phyloP scores from a whole-genome alignment of 1,284 basidiomycete species.

The Heimioporus punctisporus region DNA sequence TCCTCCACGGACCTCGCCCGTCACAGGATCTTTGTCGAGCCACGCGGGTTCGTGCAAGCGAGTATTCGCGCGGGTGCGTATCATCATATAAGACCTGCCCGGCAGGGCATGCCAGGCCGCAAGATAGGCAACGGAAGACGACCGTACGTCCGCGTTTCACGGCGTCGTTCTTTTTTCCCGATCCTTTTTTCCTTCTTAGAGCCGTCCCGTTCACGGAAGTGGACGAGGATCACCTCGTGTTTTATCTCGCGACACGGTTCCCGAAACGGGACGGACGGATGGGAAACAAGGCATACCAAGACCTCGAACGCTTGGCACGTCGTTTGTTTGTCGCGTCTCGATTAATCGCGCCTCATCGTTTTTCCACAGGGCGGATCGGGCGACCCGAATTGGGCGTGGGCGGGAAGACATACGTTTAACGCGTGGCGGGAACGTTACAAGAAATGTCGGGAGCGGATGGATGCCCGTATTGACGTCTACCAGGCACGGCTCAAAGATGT shows the following conservation, averaged over 20 bases:
- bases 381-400: constrained; percentile 45
- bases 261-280: constrained; percentile 37
- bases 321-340: neutral
- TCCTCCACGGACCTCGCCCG: constrained; percentile 16
- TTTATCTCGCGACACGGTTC: constrained; percentile 28
- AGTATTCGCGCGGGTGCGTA: constrained; percentile 21
- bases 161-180: too few species aligned
- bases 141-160: constrained; percentile 14
- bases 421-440: constrained; percentile 59
- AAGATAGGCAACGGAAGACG: neutral
- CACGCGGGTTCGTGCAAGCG: constrained; percentile 21
- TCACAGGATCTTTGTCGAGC: constrained; percentile 22
- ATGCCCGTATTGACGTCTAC: constrained; percentile 41
- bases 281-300: constrained; percentile 44
- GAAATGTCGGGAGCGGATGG: constrained; percentile 41
- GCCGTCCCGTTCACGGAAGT: constrained; percentile 25
- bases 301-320: constrained; percentile 41
- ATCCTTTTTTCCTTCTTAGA: constrained; percentile 5
- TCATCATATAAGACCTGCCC: constrained; percentile 6
- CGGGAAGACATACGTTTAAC: constrained; percentile 46
- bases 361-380: constrained; percentile 9
- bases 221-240: constrained; percentile 22
- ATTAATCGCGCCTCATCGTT: neutral
- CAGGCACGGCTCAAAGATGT: constrained; percentile 2
- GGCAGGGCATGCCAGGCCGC: constrained; percentile 28